These are phyloP conservation scores for Trametes cingulata DNA, from an alignment of 768 basidiomycete genomes.

Conservation along the genomic window DNA sequence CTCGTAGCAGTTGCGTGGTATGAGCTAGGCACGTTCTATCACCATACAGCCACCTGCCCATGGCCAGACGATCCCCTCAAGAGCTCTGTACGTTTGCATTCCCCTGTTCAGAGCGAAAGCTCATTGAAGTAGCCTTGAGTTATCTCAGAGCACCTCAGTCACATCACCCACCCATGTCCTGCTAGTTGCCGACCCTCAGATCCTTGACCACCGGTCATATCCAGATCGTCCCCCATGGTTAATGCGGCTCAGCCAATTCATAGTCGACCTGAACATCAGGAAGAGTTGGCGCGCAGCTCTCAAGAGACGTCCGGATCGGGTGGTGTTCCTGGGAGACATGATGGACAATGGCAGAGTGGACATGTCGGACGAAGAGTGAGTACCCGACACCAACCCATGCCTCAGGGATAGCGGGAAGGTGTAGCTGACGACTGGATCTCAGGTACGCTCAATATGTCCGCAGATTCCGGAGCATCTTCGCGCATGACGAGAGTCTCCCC, in stretches of 20 bases:
- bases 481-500: conserved; percentile 38
- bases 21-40: conserved; percentile 61
- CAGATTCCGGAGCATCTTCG: conserved; percentile 74
- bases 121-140: conserved; percentile 18
- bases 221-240: conserved; percentile 56
- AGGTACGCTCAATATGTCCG: conserved; percentile 75
- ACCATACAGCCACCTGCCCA: conserved; percentile 53
- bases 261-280: conserved; percentile 81
- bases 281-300: conserved; percentile 80
- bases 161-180: conserved; percentile 54
- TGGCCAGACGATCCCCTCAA: conserved; percentile 13
- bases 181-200: conserved; percentile 87
- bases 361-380: conserved; percentile 71
- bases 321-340: conserved; percentile 91
- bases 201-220: conserved; percentile 77
- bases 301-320: conserved; percentile 60
- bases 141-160: conserved; percentile 15
- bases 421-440: not conserved
- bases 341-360: conserved; percentile 78
- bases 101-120: conserved; percentile 9
- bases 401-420: not conserved
- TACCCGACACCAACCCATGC: conserved; percentile 17
- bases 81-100: conserved; percentile 9
- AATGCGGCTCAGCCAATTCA: conserved; percentile 57
- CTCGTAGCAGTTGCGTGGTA: conserved; percentile 64